Evolutionary conservation across 805 yeast genomes (phyloP).

Genomic region (Yarrowia sp.): DNA sequence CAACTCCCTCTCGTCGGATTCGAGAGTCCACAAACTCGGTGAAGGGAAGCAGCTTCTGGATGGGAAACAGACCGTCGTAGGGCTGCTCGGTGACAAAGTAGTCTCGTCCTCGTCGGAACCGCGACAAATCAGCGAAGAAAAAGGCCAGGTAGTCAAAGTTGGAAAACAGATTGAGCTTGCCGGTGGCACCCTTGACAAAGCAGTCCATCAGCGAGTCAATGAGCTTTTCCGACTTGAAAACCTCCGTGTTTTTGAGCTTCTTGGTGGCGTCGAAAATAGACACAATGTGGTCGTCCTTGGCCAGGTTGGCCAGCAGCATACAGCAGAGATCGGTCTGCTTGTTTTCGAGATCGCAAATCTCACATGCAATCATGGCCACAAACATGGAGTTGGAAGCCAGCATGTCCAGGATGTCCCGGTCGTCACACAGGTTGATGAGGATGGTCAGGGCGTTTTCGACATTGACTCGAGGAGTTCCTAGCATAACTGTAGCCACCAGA

Average conservation of each 20-base stretch:
- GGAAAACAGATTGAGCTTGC: conserved; percentile 66
- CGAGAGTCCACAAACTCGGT: conserved; percentile 67
- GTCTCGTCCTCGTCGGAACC: conserved; percentile 55
- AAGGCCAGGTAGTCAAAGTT: conserved; percentile 78
- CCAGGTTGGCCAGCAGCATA: conserved; percentile 79
- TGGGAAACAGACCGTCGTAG: conserved; percentile 73
- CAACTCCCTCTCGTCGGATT: conserved; percentile 86
- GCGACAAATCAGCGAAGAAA: conserved; percentile 85
- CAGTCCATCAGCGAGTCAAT: conserved; percentile 84
- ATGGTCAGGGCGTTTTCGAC: conserved; percentile 59
- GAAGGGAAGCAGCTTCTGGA: conserved; percentile 76
- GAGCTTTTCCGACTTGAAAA: conserved; percentile 49
- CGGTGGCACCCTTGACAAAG: conserved; percentile 78
- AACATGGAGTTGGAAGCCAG: conserved; percentile 64
- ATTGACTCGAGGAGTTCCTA: conserved; percentile 26
- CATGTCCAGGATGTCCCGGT: conserved; percentile 55
- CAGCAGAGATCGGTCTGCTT: conserved; percentile 75
- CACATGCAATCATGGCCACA: conserved; percentile 33
- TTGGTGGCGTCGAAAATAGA: conserved; percentile 60
- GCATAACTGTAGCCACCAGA: conserved; percentile 53
- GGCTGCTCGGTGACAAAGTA: conserved; percentile 70
- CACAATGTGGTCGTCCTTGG: conserved; percentile 66
- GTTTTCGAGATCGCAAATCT: conserved; percentile 51
- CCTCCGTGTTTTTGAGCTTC: conserved; percentile 32
- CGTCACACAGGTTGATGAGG: conserved; percentile 78